A percentile compares a stretch with the other conserved stretches of the same genome.
phyloP scores from a whole-genome alignment of 495 filamentous ascomycete genomes.

The Lepraria neglecta region DNA sequence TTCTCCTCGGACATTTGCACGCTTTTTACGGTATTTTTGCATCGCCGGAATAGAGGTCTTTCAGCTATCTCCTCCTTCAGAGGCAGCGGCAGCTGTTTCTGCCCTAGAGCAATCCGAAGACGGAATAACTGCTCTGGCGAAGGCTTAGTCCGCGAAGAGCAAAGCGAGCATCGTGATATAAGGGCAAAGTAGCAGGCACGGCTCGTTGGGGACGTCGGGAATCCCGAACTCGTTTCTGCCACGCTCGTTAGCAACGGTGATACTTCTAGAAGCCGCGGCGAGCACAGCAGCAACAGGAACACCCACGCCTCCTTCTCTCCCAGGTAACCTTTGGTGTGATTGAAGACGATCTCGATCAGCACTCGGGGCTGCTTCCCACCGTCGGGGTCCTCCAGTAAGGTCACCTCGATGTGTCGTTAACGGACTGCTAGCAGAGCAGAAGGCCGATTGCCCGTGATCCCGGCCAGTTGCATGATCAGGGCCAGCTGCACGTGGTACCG shows the following conservation, averaged over 20 bases:
- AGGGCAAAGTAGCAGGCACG: conserved; percentile 15
- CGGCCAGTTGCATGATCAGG: conserved; percentile 17
- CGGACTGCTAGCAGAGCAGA: conserved; percentile 2
- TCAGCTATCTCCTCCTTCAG: conserved; percentile 17
- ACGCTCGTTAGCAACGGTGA: background rate
- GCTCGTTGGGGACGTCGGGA: background rate
- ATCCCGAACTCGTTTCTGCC: too few relatives aligned
- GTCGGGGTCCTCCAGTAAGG: background rate
- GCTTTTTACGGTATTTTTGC: conserved; percentile 11
- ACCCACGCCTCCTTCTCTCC: conserved; percentile 10
- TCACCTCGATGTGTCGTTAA: conserved; percentile 15
- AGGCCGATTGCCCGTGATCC: conserved; percentile 12
- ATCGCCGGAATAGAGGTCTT: conserved; percentile 10
- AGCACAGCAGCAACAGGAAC: background rate
- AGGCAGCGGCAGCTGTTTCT: conserved; percentile 10
- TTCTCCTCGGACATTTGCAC: conserved; percentile 15
- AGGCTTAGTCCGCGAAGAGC: conserved; percentile 10
- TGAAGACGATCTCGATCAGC: conserved; percentile 11
- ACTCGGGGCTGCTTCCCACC: conserved; percentile 8
- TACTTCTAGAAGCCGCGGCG: background rate
- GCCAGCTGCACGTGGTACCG: conserved; percentile 9
- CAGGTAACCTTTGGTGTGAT: conserved; percentile 18
- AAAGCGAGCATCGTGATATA: conserved; percentile 12
- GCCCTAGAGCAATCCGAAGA: conserved; percentile 5
- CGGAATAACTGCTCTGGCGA: conserved; percentile 8